A percentile compares a stretch with the other conserved stretches of the same genome.
Conservation (phyloP, 208 protist genomes). For the Acanthamoeba polyphaga region DNA sequence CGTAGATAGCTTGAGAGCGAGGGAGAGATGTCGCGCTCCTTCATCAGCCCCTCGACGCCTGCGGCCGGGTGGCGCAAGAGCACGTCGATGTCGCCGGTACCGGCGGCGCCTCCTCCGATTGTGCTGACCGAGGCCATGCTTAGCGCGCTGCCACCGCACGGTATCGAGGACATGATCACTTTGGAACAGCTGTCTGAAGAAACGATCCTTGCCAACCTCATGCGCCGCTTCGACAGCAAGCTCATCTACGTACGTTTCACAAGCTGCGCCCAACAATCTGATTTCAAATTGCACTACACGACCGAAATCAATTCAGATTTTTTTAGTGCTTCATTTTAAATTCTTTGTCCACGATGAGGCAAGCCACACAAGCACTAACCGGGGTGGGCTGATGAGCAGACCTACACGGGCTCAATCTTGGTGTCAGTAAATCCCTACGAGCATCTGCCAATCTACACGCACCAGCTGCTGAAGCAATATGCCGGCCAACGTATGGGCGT, state of each 20-base stretch:
- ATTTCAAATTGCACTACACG: no score
- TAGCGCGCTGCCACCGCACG: background rate
- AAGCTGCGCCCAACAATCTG: no score
- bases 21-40: background rate
- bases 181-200: slow-evolving; percentile 22
- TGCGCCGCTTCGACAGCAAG: slow-evolving; percentile 15
- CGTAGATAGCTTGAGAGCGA: no score
- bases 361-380: background rate
- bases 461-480: slow-evolving; percentile 81
- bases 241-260: slow-evolving; percentile 69
- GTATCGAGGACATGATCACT: slow-evolving; percentile 5
- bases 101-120: background rate
- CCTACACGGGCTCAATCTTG: slow-evolving; percentile 80
- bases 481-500: slow-evolving; percentile 75
- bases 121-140: background rate
- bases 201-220: slow-evolving; percentile 12
- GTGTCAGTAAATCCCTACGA: slow-evolving; percentile 66
- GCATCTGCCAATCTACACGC: slow-evolving; percentile 82
- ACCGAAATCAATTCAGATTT: no score
- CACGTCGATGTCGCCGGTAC: background rate
- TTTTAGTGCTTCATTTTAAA: no score
- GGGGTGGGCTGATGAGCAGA: slow-evolving; percentile 37
- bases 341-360: background rate
- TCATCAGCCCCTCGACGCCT: background rate
- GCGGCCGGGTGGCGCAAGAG: background rate